Evolutionary conservation across 805 yeast genomes (phyloP).

Genomic region (Starmera quercuum): DNA sequence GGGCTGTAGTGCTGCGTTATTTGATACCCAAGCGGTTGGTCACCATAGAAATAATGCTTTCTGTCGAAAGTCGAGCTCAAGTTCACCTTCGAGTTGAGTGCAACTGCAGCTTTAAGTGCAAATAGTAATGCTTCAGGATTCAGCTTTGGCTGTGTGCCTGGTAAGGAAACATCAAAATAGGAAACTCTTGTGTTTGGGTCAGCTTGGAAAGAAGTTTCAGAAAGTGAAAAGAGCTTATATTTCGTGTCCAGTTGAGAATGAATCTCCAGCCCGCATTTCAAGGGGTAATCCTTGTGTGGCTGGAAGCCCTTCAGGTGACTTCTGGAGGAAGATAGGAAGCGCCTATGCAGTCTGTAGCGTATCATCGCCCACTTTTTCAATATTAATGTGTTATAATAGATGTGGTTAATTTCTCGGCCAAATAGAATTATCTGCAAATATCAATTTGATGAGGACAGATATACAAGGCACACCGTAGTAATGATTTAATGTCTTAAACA

Average conservation of each 20-base stretch:
- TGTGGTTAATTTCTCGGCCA: no score
- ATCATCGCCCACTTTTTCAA: no score
- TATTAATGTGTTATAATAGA: no score
- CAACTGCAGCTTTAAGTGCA: constrained; percentile 68
- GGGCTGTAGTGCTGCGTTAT: constrained; percentile 87
- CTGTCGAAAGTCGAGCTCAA: constrained; percentile 69
- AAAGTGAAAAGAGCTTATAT: constrained; percentile 68
- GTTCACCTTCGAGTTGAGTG: constrained; percentile 55
- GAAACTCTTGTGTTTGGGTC: constrained; percentile 66
- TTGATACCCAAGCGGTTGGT: constrained; percentile 94
- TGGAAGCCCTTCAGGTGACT: not conserved
- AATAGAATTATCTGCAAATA: no score
- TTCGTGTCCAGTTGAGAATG: constrained; percentile 81
- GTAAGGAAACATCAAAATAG: constrained; percentile 77
- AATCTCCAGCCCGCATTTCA: constrained; percentile 87
- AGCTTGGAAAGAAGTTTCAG: constrained; percentile 40
- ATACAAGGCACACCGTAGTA: no score
- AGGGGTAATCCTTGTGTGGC: constrained; percentile 7
- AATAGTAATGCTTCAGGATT: constrained; percentile 66
- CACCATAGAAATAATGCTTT: constrained; percentile 93
- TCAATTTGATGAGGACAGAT: no score
- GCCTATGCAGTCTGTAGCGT: not conserved
- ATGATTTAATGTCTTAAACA: no score
- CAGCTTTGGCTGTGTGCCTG: constrained; percentile 85
- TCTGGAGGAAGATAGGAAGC: constrained; percentile 1